Conservation (phyloP, 352 stramenopile species). For the Blastocystis sp. region DNA sequence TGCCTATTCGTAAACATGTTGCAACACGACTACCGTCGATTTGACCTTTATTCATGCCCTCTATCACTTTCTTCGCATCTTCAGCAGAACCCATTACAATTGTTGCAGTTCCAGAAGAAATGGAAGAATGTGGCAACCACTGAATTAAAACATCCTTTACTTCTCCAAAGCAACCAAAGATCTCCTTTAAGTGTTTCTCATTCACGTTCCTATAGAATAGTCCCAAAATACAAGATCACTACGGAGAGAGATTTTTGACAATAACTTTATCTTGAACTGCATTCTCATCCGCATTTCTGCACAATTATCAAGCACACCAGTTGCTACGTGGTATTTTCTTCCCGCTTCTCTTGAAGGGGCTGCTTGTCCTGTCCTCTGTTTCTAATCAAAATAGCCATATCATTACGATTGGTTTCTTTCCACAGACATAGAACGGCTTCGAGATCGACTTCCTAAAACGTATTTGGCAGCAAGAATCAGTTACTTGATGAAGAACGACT, state of each 20-base stretch:
- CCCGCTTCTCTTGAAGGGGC: neutral
- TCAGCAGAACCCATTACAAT: neutral
- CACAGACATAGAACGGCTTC: conserved; percentile 16
- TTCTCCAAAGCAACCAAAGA: conserved; percentile 13
- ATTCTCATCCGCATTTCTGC: neutral
- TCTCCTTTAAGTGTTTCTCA: conserved; percentile 40
- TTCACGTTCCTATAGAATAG: conserved; percentile 15
- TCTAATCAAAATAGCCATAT: neutral
- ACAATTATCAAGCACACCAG: neutral
- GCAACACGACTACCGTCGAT: neutral
- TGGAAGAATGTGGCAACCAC: neutral
- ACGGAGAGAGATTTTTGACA: conserved; percentile 10
- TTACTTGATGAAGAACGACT: neutral
- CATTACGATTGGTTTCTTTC: neutral
- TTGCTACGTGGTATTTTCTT: neutral
- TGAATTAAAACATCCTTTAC: conserved; percentile 9
- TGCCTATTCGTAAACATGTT: neutral
- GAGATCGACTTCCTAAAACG: neutral
- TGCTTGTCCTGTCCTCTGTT: neutral
- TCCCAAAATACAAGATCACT: neutral
- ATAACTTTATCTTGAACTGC: neutral
- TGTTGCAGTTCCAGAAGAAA: neutral
- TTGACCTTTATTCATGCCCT: conserved; percentile 34
- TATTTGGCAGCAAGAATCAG: neutral
- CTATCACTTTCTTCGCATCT: neutral